A percentile compares a stretch with the other conserved stretches of the same genome.
Conservation (phyloP, 1,284 basidiomycete species). For the Ustilago cynodontis region DNA sequence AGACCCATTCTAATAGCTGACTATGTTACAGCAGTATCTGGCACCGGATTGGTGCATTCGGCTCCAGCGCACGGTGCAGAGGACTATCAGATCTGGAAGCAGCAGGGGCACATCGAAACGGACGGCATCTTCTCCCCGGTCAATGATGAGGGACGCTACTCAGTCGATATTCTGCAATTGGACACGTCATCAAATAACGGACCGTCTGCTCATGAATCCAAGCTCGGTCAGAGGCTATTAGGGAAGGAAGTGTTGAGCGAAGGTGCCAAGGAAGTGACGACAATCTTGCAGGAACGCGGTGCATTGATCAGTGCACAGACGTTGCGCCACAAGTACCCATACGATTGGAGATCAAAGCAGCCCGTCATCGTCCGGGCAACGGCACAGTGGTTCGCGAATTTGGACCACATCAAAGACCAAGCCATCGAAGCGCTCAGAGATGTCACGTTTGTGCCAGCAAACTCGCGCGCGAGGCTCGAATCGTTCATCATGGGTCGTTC, state of each 20-base stretch:
- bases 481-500: slow-evolving; percentile 87
- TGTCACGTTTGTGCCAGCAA: slow-evolving; percentile 81
- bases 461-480: slow-evolving; percentile 76
- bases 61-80: slow-evolving; percentile 95
- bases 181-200: slow-evolving; percentile 4
- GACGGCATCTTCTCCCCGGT: slow-evolving; percentile 73
- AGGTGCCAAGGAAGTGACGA: slow-evolving; percentile 79
- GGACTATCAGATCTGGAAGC: slow-evolving; percentile 77
- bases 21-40: slow-evolving; percentile 87
- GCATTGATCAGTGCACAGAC: slow-evolving; percentile 77
- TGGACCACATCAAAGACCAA: slow-evolving; percentile 83
- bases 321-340: slow-evolving; percentile 90
- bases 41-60: slow-evolving; percentile 96
- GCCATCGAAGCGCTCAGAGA: slow-evolving; percentile 80
- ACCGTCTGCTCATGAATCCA: slow-evolving; percentile 73
- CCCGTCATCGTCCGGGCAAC: slow-evolving; percentile 96
- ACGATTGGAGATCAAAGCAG: slow-evolving; percentile 95
- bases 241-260: slow-evolving; percentile 81
- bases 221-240: slow-evolving; percentile 72
- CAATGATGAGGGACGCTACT: slow-evolving; percentile 83
- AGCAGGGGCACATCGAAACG: slow-evolving; percentile 41
- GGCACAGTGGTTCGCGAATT: slow-evolving; percentile 96
- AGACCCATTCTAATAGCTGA: slow-evolving; percentile 72
- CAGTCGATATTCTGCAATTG: slow-evolving; percentile 60
- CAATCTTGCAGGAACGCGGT: slow-evolving; percentile 72